Conservation (phyloP, 2,329 filamentous ascomycete species). For the Aschersonia sp. region DNA sequence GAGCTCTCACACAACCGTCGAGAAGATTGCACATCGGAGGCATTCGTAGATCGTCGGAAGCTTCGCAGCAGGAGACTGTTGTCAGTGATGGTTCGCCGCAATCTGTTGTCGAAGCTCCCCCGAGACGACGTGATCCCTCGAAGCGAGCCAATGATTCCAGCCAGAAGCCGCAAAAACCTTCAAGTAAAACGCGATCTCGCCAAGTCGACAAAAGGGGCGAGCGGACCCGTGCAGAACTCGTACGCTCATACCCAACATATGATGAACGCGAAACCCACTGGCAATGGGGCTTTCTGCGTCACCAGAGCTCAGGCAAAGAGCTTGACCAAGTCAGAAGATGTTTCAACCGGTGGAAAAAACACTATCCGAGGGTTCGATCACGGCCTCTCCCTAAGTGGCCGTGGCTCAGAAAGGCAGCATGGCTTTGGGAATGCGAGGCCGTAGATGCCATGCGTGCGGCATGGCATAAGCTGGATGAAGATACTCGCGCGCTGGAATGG, state of each 20-base stretch:
- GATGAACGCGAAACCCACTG: not conserved
- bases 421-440: constrained; percentile 15
- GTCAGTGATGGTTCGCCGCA: too few relatives aligned
- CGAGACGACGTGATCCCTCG: too few relatives aligned
- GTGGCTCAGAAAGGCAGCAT: constrained; percentile 13
- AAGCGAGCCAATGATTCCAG: too few relatives aligned
- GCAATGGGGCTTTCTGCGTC: constrained; percentile 19
- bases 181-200: not conserved
- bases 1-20: too few relatives aligned
- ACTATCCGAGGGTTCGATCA: constrained; percentile 8
- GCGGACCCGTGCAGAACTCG: too few relatives aligned
- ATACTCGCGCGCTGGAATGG: constrained; percentile 15
- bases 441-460: constrained; percentile 16
- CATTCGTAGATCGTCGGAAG: too few relatives aligned
- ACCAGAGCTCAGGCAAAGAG: constrained; percentile 11
- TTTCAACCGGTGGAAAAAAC: constrained; percentile 17
- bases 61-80: too few relatives aligned
- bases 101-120: too few relatives aligned
- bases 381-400: constrained; percentile 7
- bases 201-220: constrained; percentile 3
- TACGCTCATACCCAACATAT: too few relatives aligned
- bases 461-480: constrained; percentile 16
- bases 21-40: too few relatives aligned
- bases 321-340: constrained; percentile 7
- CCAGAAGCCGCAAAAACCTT: too few relatives aligned